Evolutionary conservation across 495 filamentous ascomycete species (phyloP).

Genomic region (Aspergillus homomorphus): DNA sequence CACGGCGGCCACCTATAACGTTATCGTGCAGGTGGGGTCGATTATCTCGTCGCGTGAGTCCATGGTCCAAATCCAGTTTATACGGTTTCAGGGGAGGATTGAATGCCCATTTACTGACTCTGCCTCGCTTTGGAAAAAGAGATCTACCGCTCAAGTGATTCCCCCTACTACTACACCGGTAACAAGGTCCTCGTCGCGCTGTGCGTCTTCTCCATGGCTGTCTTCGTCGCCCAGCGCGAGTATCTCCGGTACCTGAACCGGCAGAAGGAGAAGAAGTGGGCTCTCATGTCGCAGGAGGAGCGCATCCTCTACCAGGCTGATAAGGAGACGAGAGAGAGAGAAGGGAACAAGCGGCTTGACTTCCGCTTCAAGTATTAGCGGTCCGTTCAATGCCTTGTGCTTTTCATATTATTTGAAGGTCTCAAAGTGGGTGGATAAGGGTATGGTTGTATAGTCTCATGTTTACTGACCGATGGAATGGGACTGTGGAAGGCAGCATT

Average conservation of each 20-base stretch:
- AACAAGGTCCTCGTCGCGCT: constrained; percentile 39
- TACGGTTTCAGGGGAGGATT: too few relatives aligned
- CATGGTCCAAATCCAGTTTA: neutral
- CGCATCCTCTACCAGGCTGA: constrained; percentile 32
- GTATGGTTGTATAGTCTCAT: too few relatives aligned
- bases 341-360: constrained; percentile 40
- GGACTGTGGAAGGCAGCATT: neutral
- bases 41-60: constrained; percentile 30
- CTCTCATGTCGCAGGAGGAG: constrained; percentile 31
- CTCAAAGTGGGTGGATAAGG: too few relatives aligned
- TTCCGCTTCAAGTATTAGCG: constrained; percentile 34
- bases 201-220: constrained; percentile 29
- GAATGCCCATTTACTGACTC: too few relatives aligned
- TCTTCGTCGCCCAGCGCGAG: constrained; percentile 30
- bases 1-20: constrained; percentile 45
- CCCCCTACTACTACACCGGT: constrained; percentile 37
- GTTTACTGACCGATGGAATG: neutral
- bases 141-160: constrained; percentile 34
- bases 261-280: constrained; percentile 37
- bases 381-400: neutral
- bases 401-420: too few relatives aligned
- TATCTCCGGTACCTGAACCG: constrained; percentile 33
- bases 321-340: constrained; percentile 27
- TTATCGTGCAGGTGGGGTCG: constrained; percentile 37
- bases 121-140: too few relatives aligned